phyloP scores from a whole-genome alignment of 306 rosid genomes.

The Arachis stenosperma region DNA sequence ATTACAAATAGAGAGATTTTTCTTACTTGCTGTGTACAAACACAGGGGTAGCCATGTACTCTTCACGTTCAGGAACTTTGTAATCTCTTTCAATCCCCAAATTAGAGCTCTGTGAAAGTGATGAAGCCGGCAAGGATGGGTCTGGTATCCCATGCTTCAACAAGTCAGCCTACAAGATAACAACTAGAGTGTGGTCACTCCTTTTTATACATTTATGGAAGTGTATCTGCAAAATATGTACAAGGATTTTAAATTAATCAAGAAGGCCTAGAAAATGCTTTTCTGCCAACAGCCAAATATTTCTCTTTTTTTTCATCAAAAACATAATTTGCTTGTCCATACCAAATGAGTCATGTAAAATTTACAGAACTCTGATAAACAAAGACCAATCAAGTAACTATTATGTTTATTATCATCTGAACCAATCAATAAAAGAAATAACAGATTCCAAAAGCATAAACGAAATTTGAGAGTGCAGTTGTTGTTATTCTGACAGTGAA shows the following conservation, averaged over 20 bases:
- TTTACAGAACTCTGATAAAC: slow-evolving; percentile 1
- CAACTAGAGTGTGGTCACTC: not conserved
- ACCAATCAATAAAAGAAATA: slow-evolving; percentile 3
- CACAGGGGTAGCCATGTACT: slow-evolving; percentile 75
- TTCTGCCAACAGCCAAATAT: slow-evolving; percentile 1
- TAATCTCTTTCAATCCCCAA: slow-evolving; percentile 59
- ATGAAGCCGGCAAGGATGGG: slow-evolving; percentile 60
- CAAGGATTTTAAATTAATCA: slow-evolving; percentile 11
- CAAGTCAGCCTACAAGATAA: slow-evolving; percentile 70
- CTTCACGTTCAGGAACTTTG: slow-evolving; percentile 52
- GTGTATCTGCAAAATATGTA: slow-evolving; percentile 9
- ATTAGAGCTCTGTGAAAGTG: slow-evolving; percentile 63
- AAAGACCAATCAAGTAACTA: slow-evolving; percentile 5
- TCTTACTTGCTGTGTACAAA: slow-evolving; percentile 86
- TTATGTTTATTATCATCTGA: not conserved
- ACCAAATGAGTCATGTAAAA: not conserved
- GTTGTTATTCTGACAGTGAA: not conserved
- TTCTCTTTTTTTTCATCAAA: slow-evolving; percentile 4
- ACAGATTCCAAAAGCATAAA: slow-evolving; percentile 3
- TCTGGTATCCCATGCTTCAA: slow-evolving; percentile 88
- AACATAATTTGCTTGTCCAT: not conserved
- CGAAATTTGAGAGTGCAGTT: not conserved
- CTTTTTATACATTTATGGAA: slow-evolving; percentile 7
- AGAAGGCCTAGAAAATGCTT: slow-evolving; percentile 1
- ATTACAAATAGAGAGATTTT: not conserved